These are phyloP conservation scores for Xerocomellus chrysenteron DNA, from an alignment of 768 basidiomycete genomes.

Conservation along the genomic window DNA sequence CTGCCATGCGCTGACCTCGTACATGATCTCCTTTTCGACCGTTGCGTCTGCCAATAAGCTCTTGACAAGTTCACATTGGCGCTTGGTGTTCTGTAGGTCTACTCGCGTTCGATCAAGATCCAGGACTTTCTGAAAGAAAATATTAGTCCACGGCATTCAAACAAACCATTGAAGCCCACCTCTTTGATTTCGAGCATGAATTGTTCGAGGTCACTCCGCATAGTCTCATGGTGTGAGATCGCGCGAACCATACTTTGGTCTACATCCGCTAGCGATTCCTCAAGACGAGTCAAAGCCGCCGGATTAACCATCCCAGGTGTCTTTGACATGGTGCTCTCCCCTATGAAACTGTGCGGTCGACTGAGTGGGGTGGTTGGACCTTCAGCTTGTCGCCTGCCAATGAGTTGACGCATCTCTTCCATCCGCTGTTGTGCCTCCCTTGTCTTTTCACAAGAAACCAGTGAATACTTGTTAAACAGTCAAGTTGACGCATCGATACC, in stretches of 20 bases:
- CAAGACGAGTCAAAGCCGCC: constrained; percentile 35
- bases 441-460: constrained; percentile 48
- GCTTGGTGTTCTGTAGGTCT: constrained; percentile 67
- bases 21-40: constrained; percentile 90
- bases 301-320: constrained; percentile 18
- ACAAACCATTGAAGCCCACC: constrained; percentile 38
- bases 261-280: constrained; percentile 53
- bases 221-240: constrained; percentile 51
- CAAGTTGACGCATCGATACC: constrained; percentile 12
- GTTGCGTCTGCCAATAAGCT: constrained; percentile 73
- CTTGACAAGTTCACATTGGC: constrained; percentile 79
- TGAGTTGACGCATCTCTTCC: constrained; percentile 81
- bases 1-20: constrained; percentile 61
- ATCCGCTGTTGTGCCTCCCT: constrained; percentile 74
- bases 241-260: constrained; percentile 57
- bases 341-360: constrained; percentile 41
- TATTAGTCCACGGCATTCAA: not conserved
- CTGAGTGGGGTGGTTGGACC: constrained; percentile 41
- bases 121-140: constrained; percentile 46
- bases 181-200: constrained; percentile 55
- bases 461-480: constrained; percentile 6
- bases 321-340: constrained; percentile 16
- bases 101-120: constrained; percentile 62
- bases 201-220: constrained; percentile 50
- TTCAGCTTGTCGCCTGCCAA: constrained; percentile 58